Base-by-base conservation (phyloP, 192 early-diverging fungal genomes). In the Coemansia sp. region DNA sequence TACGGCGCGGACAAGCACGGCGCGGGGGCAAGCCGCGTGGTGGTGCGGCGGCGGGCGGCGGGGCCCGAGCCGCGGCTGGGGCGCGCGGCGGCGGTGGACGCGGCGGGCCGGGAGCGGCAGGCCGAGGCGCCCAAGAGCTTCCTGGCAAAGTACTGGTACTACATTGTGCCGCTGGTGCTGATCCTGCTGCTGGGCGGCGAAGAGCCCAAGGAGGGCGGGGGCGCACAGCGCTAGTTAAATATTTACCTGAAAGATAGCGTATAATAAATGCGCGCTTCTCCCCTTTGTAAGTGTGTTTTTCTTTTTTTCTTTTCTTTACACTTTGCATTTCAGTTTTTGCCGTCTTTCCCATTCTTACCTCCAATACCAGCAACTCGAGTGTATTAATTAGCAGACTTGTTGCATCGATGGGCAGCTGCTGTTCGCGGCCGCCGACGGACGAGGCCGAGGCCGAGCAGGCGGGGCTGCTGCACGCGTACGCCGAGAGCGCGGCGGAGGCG, bases 101-200 rank as follows among this genome's bases (percentile, higher is more conserved):
- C 44, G 38, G 35, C 73, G 2, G 73, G 73, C 4, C 58, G 59
- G 55, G 77, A 73, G 53, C 42, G 69, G 58, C 59, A 68, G 51
- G 67, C 68, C 2, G 78, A 75, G 57, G 64, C 62, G 26, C 59
- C 67, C 45, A 75, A 73, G 64, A 78, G 74, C 54, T 82, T 82
- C 60, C 39, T 82, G 17, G 69, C 62, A 44, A 82, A 82, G 66
- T 82, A 82, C 67, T 82, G 81, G 81, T 79, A 80, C 62, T 75
- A 78, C 55, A 57, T 80, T 26, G 54, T 82, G 6, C 81, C 81
- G 8, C 23, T 82, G 2, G 49, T 73, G n/a, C 39, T 82, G 8
- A 19, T 82, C 30, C 48, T 79, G 19, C 14, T 79, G 43, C 35
- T 82, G 9, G 31, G 55, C 25, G 73, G 71, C 44, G 78, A 75